Evolutionary conservation across 345 rosid genomes (phyloP), one percentile per base, ranked within the genome.

Genomic region (Mangifera indica): DNA sequence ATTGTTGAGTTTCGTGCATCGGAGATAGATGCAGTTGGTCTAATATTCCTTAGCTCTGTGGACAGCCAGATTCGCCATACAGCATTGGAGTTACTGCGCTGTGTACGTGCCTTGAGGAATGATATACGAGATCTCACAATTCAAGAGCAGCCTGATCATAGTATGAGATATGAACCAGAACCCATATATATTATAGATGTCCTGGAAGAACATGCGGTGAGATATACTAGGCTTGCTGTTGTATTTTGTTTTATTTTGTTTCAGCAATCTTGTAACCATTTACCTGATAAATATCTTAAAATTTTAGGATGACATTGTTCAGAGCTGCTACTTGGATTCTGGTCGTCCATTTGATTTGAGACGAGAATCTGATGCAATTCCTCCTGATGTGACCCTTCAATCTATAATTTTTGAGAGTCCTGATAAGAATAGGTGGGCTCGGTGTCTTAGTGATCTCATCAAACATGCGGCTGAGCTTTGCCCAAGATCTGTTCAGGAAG

Each of bases 21-120:
- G 20, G 93, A 95, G 82, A 88, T 95, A 45, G 99, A 95, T 89
- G 98, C 99, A 32, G 97, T 95, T 75, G 99, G 98, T 75, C 90
- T 95, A 18, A 86, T 92, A 66, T 95, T 92, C 78, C 99, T 95
- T 80, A 86, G 93, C 69, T 95, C 99, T 42, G 92, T 88, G 46
- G 99, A 95, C 82, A 95, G 92, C 85, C 98, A 95, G 85, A 92
- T 95, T 78, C 87, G 97, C 77, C 99, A 88, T 84, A 89, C 97
- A 45, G 99, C 99, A 46, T 76, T 95, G 77, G 99, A 95, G 79
- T 84, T 95, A 67, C 78, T 95, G 76, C 98, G 98, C 57, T 92
- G 98, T 85, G 99, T 92, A 45, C 97, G 98, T 77, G 90, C 96
- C 69, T 78, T 95, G 79, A 90, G 98, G 81, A 91, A 91, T 80